Evolutionary conservation across 805 yeast species (phyloP), one percentile per base, ranked within the genome.

Genomic region (Tetrapisispora phaffii): DNA sequence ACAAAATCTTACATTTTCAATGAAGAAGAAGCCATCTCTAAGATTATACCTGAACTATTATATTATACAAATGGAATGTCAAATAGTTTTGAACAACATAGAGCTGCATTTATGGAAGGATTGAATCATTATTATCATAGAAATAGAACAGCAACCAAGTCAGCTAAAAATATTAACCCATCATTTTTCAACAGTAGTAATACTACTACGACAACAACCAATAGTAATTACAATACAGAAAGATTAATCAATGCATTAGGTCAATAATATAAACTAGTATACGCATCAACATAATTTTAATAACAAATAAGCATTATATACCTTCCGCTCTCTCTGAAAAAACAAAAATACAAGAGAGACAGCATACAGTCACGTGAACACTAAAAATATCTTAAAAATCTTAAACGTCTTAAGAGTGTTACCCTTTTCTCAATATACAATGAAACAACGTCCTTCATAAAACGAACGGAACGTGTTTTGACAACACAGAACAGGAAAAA

Each of bases 41-140:
- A 21, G 7, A 45, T 47, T 32, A 44, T 45, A 1, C 42, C 50
- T 1, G 57, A 54, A 21, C 40, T 51, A 17, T 36, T 48, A 5
- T 39, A 24, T 2, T 56, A 52, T 38, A 49, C 54, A 24, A 41
- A 39, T 1, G 46, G 49, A 20, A 47, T 50, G 4, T 41, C 42
- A 10, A 31, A 38, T 5, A 44, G 55, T 15, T 52, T 53, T 33
- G 48, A 52, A 6, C 56, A 53, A 41, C 57, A 54, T 39, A 44
- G 44, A 17, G 26, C 24, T 12, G 56, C 56, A 22, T 52, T 57
- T 39, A 43, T 46, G 13, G 59, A 57, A 26, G 57, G 57, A 1
- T 41, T 55, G 21, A 33, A 31, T 6, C 54, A 55, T 36, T 48
- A 45, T 23, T 44, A 49, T 41, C 46, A 50, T 15, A 48, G 44